Evolutionary conservation across 2,329 filamentous ascomycete genomes (phyloP), one percentile per base, ranked within the genome.

Genomic region (Alternaria sp.): DNA sequence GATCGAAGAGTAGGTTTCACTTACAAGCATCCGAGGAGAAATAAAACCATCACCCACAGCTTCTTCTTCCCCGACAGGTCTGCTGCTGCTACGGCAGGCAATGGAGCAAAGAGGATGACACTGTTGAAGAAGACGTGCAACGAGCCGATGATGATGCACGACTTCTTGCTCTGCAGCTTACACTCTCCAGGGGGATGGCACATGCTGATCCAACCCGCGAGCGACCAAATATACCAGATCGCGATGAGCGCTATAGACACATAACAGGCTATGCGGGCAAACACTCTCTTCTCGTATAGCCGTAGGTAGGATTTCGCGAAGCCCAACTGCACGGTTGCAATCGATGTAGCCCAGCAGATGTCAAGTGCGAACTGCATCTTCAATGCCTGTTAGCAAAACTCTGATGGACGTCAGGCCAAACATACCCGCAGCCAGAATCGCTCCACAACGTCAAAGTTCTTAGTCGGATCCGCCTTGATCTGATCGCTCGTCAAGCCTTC

Each of bases 311-410:
- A 66, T 43, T 62, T 57, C 20, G 62, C 57, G 18, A 68, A 63
- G 8, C 62, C 64, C 42, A 69, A 54, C 30, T 69, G 65, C n/a
- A 69, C 59, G n/a, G 62, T 61, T 26, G 63, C 57, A 44, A 69
- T 51, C 9, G 67, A 68, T 12, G 64, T 66, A 32, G 65, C 65
- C 67, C 67, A 69, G 57, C 65, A 69, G 20, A 63, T 62, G 30
- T 69, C 65, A 49, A 69, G 55, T 30, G 65, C 62, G 42, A 69
- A 67, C 60, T 69, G 65, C 24, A 64, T 63, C 65, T 69, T 54
- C 38, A 7, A 24, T 8, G 3, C 20, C 11, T 20, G 38, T 65
- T 49, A 64, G 61, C 46, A 28, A n/a, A 38, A 9, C 9, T n/a
- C 14, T 6, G 8, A 49, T 8, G 16, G 14, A 7, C 14, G 20